These are phyloP conservation scores for Alternaria arbusti DNA, from an alignment of 2,329 filamentous ascomycete species.

Conservation along the genomic window DNA sequence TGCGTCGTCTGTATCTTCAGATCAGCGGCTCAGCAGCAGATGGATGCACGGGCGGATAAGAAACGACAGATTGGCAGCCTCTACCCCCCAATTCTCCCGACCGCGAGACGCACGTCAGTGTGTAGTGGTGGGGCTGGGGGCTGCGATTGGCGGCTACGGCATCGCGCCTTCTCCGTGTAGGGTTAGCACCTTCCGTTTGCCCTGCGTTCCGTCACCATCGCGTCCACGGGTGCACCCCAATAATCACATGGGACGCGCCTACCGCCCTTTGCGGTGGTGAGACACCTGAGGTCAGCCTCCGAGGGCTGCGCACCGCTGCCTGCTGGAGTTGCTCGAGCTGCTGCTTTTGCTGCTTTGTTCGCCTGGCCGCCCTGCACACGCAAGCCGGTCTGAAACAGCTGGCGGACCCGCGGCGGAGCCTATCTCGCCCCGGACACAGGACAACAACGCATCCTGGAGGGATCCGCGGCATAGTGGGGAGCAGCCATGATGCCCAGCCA, in stretches of 20 bases:
- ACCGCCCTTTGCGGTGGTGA: conserved; percentile 4
- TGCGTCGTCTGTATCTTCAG: neutral
- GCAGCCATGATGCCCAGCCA: conserved; percentile 15
- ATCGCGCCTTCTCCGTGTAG: neutral
- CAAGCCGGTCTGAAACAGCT: neutral
- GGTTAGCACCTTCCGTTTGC: conserved; percentile 4
- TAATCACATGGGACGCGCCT: conserved; percentile 17
- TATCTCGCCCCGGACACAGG: neutral
- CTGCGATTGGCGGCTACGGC: conserved; percentile 4
- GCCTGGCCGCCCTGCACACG: neutral
- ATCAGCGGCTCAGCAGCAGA: conserved; percentile 4
- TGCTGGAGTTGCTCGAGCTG: neutral
- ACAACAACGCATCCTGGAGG: neutral
- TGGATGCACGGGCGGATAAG: neutral
- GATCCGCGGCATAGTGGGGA: conserved; percentile 13
- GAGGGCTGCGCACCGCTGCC: neutral
- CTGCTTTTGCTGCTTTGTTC: conserved; percentile 1
- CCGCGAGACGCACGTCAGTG: neutral
- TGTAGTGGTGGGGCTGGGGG: conserved; percentile 2
- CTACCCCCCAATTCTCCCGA: neutral
- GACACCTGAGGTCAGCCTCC: neutral
- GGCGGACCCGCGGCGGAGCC: neutral
- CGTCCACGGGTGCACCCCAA: conserved; percentile 2
- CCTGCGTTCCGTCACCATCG: conserved; percentile 10
- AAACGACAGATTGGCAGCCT: neutral